phyloP scores from a whole-genome alignment of 2,329 filamentous ascomycete genomes.

The Ophiostoma tasmaniense region DNA sequence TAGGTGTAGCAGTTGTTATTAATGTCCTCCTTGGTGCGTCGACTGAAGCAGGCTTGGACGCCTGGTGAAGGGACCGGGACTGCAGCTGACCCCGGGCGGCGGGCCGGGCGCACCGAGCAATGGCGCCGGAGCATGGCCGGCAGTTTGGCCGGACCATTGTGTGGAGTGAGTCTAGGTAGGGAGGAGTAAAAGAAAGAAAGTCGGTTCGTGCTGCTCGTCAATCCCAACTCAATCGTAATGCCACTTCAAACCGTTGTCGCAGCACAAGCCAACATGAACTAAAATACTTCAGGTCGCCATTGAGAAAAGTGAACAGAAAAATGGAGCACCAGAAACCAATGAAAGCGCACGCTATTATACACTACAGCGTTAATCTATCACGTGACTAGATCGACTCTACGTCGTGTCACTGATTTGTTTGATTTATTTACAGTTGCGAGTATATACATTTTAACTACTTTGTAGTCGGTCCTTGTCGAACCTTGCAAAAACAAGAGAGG shows the following conservation, averaged over 20 bases:
- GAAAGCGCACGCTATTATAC: background rate
- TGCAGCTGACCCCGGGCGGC: conserved; percentile 5
- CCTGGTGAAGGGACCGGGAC: conserved; percentile 6
- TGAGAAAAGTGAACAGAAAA: background rate
- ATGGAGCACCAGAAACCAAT: background rate
- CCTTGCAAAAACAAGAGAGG: conserved; percentile 68
- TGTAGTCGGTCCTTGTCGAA: conserved; percentile 12
- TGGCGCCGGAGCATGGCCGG: conserved; percentile 33
- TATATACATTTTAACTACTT: background rate
- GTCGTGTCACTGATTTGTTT: background rate
- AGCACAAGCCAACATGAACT: background rate
- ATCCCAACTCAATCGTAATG: no score
- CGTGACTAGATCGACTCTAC: background rate
- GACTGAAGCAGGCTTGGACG: background rate
- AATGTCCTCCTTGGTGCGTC: background rate
- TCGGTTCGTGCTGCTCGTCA: no score
- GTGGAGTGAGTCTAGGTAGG: background rate
- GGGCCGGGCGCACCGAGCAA: conserved; percentile 27
- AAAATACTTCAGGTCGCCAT: no score
- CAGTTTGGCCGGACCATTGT: conserved; percentile 44
- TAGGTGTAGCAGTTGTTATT: background rate
- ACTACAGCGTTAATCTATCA: background rate
- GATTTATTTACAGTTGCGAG: background rate
- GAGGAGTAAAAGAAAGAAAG: no score
- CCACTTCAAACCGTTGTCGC: no score